A percentile compares a stretch with the other conserved stretches of the same genome.
These are phyloP conservation scores for Gossypium laxum DNA, from an alignment of 441 rosid genomes.

Conservation along the genomic window DNA sequence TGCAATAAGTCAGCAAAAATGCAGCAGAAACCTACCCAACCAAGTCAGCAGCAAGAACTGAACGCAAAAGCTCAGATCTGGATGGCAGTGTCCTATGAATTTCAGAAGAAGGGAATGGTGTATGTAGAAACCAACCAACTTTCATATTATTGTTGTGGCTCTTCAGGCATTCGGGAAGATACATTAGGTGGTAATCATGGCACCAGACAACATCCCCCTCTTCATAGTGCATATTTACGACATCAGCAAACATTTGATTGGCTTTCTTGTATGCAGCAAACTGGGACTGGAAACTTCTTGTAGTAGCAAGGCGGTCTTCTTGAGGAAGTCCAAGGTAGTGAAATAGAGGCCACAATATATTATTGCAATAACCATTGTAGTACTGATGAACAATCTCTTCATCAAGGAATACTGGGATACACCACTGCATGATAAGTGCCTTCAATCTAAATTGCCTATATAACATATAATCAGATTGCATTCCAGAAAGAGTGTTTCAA, in stretches of 20 bases:
- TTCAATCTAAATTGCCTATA: slow-evolving; percentile 3
- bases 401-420: slow-evolving; percentile 96
- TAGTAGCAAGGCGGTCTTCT: slow-evolving; percentile 97
- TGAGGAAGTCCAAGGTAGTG: slow-evolving; percentile 97
- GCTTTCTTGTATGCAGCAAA: slow-evolving; percentile 93
- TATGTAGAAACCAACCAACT: slow-evolving; percentile 99
- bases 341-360: slow-evolving; percentile 93
- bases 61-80: slow-evolving; percentile 77
- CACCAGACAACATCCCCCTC: slow-evolving; percentile 99
- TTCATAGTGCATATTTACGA: slow-evolving; percentile 78
- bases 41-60: slow-evolving; percentile 96
- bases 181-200: slow-evolving; percentile 98
- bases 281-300: slow-evolving; percentile 94
- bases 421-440: slow-evolving; percentile 46
- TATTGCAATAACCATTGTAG: slow-evolving; percentile 97
- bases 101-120: slow-evolving; percentile 99
- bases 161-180: slow-evolving; percentile 87
- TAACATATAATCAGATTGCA: slow-evolving; percentile 6
- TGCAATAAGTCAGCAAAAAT: neutral
- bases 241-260: slow-evolving; percentile 95
- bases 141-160: slow-evolving; percentile 70
- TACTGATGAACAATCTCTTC: slow-evolving; percentile 98
- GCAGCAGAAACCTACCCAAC: slow-evolving; percentile 63
- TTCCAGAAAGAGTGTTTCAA: slow-evolving; percentile 6
- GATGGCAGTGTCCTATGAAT: slow-evolving; percentile 94